phyloP scores from a whole-genome alignment of 2,329 filamentous ascomycete genomes.

The Aspergillus alliaceus region DNA sequence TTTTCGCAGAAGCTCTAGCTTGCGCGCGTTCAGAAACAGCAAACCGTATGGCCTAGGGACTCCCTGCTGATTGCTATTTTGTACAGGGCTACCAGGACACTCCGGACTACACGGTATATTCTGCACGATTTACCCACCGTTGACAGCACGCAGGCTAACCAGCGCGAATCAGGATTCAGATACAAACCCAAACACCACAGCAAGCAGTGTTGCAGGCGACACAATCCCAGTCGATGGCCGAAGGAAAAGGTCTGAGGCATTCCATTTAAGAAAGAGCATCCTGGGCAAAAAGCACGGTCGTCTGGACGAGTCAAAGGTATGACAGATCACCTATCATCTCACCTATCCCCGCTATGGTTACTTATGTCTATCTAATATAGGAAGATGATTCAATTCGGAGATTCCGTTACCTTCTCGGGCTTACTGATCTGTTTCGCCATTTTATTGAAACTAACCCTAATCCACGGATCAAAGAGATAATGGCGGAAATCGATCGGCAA shows the following conservation, averaged over 20 bases:
- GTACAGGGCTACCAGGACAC: slow-evolving; percentile 56
- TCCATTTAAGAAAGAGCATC: slow-evolving; percentile 85
- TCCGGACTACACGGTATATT: slow-evolving; percentile 60
- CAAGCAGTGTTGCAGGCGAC: slow-evolving; percentile 85
- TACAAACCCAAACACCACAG: slow-evolving; percentile 66
- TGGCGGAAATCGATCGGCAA: slow-evolving; percentile 90
- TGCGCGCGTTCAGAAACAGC: neutral
- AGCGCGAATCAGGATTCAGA: slow-evolving; percentile 57
- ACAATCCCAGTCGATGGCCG: slow-evolving; percentile 67
- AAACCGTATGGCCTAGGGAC: slow-evolving; percentile 2
- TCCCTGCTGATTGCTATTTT: slow-evolving; percentile 9
- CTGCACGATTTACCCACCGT: neutral
- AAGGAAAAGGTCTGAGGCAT: slow-evolving; percentile 81
- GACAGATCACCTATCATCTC: slow-evolving; percentile 10
- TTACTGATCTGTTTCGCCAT: slow-evolving; percentile 96
- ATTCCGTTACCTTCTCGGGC: slow-evolving; percentile 89
- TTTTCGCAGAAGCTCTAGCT: neutral
- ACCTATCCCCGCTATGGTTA: neutral
- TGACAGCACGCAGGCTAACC: neutral
- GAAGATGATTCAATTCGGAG: slow-evolving; percentile 93
- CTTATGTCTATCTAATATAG: slow-evolving; percentile 45
- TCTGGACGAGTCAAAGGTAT: slow-evolving; percentile 87
- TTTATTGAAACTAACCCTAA: slow-evolving; percentile 98
- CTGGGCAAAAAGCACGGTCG: slow-evolving; percentile 94
- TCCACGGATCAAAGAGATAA: slow-evolving; percentile 89